Evolutionary conservation across 441 rosid species (phyloP).

Genomic region (Brassica hybrid): DNA sequence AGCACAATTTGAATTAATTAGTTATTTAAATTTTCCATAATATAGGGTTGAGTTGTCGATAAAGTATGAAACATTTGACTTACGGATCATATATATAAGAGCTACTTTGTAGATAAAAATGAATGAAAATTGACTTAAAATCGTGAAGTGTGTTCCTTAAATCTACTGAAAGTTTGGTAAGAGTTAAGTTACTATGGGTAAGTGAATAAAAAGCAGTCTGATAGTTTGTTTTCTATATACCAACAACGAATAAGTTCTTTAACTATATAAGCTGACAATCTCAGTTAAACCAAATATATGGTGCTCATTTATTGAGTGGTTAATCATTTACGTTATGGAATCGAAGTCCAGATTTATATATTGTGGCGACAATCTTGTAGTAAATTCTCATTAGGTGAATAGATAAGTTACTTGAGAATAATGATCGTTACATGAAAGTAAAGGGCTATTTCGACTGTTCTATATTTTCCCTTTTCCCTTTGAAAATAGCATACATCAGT

Average conservation of each 20-base stretch:
- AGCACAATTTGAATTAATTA: not conserved
- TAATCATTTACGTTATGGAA: not conserved
- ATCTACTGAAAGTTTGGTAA: too few relatives aligned
- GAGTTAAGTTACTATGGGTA: too few relatives aligned
- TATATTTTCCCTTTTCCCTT: conserved; percentile 65
- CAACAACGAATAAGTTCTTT: too few relatives aligned
- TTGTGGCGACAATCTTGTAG: too few relatives aligned
- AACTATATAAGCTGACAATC: too few relatives aligned
- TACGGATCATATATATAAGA: not conserved
- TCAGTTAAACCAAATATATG: too few relatives aligned
- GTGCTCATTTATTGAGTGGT: too few relatives aligned
- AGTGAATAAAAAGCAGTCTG: conserved; percentile 19
- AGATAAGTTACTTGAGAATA: too few relatives aligned
- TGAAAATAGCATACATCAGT: conserved; percentile 75
- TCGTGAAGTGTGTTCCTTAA: not conserved
- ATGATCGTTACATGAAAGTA: not conserved
- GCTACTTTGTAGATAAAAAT: not conserved
- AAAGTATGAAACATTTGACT: conserved; percentile 3
- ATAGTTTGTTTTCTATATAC: too few relatives aligned
- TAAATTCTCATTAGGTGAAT: too few relatives aligned
- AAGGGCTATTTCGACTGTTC: conserved; percentile 48
- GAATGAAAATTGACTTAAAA: not conserved
- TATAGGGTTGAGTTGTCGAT: not conserved
- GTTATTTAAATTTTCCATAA: not conserved
- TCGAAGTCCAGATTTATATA: too few relatives aligned